Base-by-base conservation (phyloP, 1,284 basidiomycete genomes). In the Phellopilus nigrolimitatus region DNA sequence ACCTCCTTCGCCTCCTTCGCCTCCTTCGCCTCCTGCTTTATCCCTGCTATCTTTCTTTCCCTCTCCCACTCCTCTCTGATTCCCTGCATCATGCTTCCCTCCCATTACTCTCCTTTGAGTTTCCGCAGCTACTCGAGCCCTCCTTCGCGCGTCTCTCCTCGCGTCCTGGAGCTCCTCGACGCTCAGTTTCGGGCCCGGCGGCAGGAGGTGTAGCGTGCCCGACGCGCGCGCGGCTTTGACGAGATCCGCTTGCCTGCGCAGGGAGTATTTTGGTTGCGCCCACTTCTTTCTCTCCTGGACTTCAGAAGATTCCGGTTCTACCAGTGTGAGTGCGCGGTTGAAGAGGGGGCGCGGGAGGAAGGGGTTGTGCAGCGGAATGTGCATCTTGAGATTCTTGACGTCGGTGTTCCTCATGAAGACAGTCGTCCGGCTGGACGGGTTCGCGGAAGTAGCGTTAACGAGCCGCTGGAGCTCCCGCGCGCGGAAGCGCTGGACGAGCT, bases 181-280 rank as follows among this genome's bases (percentile, higher is more conserved):
- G 19, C 37, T 49, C 13, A 47, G 25, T 38, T 57, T 60, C 57
- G 15, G 46, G 38, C 13, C 57, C 34, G 3, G 53, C 58, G 41
- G 59, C 56, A 51, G 59, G 46, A 37, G 56, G 59, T 27, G 56
- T 53, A 22, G 58, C 46, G 21, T 59, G 38, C 40, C 57, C 44
- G 19, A 38, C 51, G 66, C 68, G 53, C 78, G 77, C 2, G 87
- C 87, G 47, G 73, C 72, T 68, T 88, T 89, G 40, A 90, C 70
- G 33, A 91, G 71, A 27, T 87, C 82, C n/a, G 83, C 84, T 64
- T 91, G 87, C 28, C 79, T 76, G 17, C 88, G 77, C 19, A 84
- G 66, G 4, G 87, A 89, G 59, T 84, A 85, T 55, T 76, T 78
- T 13, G 88, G 72, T 0, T 79, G 76, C 38, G 74, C 73, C 86